Evolutionary conservation across 2,329 filamentous ascomycete genomes (phyloP), one percentile per base, ranked within the genome.

Genomic region (Fusarium marasasianum): DNA sequence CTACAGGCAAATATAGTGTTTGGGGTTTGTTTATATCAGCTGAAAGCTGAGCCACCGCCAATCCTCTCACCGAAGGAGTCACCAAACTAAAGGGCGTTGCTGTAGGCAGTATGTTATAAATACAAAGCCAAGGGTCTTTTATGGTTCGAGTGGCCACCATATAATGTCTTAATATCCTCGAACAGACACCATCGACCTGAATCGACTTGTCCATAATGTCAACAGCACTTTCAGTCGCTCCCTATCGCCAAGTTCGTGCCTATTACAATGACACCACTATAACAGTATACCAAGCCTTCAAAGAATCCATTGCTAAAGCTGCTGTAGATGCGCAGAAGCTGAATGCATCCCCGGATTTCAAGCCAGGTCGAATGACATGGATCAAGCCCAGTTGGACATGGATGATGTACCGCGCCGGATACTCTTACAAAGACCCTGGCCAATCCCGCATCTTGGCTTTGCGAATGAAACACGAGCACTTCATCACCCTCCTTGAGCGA

Each of bases 341-440:
- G 45, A 80, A 85, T 54, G 86, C 88, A 1, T 89, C 87, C 2
- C 82, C 87, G 6, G 80, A 84, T 12, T 91, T 91, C 81, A 83
- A 80, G 20, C 81, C 82, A n/a, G 80, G 80, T 3, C 86, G 90
- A 58, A 91, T 91, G 89, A 91, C 90, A 8, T 91, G 90, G 90
- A 87, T 91, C 73, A 91, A 91, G 76, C 89, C 89, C 0, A 88
- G 86, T 66, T 92, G 89, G 86, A 82, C 84, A 53, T 92, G 90
- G 90, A 90, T 91, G 86, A 87, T 91, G 80, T 91, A 92, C 77
- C 88, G 90, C 54, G 84, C 85, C 26, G 90, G 89, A 22, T 92
- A 91, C 81, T 87, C 87, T 1, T 85, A 83, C 79, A 91, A 91
- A 74, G 88, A 90, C 68, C 37, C 78, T 0, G 79, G 85, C 6